Evolutionary conservation across 2,329 filamentous ascomycete species (phyloP), one percentile per base, ranked within the genome.

Genomic region (Penicillium sp.): DNA sequence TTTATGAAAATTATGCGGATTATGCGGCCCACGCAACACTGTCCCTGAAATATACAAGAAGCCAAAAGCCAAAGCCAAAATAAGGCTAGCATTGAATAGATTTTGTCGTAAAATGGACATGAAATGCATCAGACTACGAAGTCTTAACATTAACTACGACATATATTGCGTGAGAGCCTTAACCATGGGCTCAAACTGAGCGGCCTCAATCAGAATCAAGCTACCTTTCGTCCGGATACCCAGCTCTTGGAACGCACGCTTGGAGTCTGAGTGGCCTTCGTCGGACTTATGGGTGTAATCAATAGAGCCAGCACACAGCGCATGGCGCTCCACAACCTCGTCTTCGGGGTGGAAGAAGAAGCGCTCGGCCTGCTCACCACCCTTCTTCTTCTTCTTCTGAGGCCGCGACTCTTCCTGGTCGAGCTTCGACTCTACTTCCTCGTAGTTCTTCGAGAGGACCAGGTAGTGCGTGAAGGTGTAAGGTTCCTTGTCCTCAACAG

Each of bases 301-400:
- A 69, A 88, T 96, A 49, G 81, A 84, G 26, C 86, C 88, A 61
- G 83, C 79, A 14, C 85, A 90, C 37, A 85, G 58, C 3, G 91
- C 89, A 75, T 93, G 83, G 69, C 85, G 86, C 62, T 94, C 86
- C 66, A 97, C 77, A 49, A 93, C 84, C 78, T 97, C 94, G 69
- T 99, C 94, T 76, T 99, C 94, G 0, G 91, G 88, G 72, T 99
- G 94, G 80, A 97, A 99, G 75, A 92, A 95, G 75, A 91, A 96
- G 33, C 84, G 80, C 66, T 88, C 83, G 9, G 79, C 76, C 49
- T 81, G 71, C 42, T 68, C 69, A 2, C 59, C 67, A 0, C 63
- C 69, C 58, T 75, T 82, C 71, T 83, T 86, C 77, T 88, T 89
- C 76, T 89, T 92, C 75, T 84, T 86, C 66, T 82, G 81, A 60